Evolutionary conservation across 345 rosid genomes (phyloP).

Genomic region (Populus tremula): DNA sequence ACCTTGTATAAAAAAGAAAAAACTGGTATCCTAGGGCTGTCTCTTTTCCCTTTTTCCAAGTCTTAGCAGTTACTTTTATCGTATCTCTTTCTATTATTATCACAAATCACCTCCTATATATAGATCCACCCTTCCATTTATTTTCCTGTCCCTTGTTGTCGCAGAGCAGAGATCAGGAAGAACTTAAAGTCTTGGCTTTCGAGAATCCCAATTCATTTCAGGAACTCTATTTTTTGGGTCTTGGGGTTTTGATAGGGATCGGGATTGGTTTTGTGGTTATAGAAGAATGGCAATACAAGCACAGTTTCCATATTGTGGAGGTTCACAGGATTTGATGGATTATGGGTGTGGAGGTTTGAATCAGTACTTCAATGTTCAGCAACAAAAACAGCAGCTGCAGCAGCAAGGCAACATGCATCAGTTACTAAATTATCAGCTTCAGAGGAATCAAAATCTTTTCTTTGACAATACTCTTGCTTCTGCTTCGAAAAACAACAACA

Average conservation of each 20-base stretch:
- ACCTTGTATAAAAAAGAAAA: not conserved
- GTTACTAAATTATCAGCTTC: conserved; percentile 25
- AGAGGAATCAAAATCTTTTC: conserved; percentile 32
- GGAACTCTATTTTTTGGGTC: not conserved
- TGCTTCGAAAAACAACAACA: conserved; percentile 11
- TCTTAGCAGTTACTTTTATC: conserved; percentile 39
- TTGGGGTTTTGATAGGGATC: not conserved
- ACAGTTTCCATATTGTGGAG: conserved; percentile 47
- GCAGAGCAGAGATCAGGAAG: not conserved
- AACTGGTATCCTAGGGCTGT: conserved; percentile 24
- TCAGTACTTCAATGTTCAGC: conserved; percentile 23
- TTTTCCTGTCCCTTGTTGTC: not conserved
- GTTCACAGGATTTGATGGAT: conserved; percentile 43
- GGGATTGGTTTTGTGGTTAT: not conserved
- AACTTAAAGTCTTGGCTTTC: not conserved
- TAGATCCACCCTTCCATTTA: conserved; percentile 18
- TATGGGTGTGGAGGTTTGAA: conserved; percentile 30
- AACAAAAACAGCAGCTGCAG: conserved; percentile 27
- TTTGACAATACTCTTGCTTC: conserved; percentile 9
- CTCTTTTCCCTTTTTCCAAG: conserved; percentile 17
- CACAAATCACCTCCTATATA: conserved; percentile 19
- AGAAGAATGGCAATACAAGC: conserved; percentile 68
- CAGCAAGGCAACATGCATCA: conserved; percentile 31
- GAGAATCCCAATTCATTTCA: not conserved
- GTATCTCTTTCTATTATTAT: conserved; percentile 11